Conservation (phyloP, 2,329 filamentous ascomycete species). For the Tolypocladium tropicale region DNA sequence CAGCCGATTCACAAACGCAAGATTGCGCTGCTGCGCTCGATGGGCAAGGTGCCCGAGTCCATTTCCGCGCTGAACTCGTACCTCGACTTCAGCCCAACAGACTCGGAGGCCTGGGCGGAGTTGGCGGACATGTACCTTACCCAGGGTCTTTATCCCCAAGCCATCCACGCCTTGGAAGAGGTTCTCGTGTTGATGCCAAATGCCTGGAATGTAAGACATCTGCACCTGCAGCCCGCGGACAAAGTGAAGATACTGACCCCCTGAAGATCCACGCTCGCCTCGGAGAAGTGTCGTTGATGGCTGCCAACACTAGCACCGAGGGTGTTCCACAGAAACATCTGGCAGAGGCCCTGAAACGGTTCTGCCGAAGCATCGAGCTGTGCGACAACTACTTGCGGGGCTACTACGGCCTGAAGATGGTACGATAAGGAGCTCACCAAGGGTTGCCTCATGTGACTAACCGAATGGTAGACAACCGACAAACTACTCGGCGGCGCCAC, state of each 20-base stretch:
- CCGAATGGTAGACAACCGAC: constrained; percentile 32
- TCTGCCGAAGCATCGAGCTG: constrained; percentile 83
- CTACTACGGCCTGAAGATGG: constrained; percentile 82
- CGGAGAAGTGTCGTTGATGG: constrained; percentile 74
- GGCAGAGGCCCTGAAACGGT: constrained; percentile 69
- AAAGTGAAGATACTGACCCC: constrained; percentile 8
- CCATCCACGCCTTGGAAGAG: constrained; percentile 83
- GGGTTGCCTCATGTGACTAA: not conserved
- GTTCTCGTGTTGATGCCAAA: constrained; percentile 79
- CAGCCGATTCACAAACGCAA: constrained; percentile 79
- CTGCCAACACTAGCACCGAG: constrained; percentile 35
- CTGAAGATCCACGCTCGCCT: constrained; percentile 74
- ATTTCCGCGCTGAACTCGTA: constrained; percentile 64
- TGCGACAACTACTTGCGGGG: constrained; percentile 89
- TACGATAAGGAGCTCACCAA: constrained; percentile 25
- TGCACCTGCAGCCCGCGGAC: not conserved
- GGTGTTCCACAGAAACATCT: constrained; percentile 42
- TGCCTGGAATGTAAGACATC: constrained; percentile 78
- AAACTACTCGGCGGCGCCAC: constrained; percentile 34
- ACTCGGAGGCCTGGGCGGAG: constrained; percentile 90
- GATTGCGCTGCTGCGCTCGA: constrained; percentile 65
- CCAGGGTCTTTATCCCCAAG: constrained; percentile 71
- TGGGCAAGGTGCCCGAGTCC: constrained; percentile 62
- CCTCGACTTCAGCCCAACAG: constrained; percentile 75
- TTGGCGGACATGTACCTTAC: constrained; percentile 76